Evolutionary conservation across 805 yeast genomes (phyloP).

Genomic region (Metschnikowia continentalis): DNA sequence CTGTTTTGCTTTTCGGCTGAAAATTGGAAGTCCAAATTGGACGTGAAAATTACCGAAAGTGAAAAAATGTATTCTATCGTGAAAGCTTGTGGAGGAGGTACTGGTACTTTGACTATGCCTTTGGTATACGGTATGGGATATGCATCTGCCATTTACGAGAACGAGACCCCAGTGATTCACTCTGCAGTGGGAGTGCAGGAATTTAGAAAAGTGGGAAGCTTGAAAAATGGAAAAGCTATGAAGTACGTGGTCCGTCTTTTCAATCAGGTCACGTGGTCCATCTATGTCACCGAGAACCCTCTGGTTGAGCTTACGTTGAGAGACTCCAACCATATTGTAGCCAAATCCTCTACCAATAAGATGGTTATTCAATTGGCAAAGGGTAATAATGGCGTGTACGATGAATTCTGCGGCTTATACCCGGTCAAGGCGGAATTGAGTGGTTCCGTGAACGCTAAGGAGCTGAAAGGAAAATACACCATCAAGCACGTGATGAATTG

Average conservation of each 20-base stretch:
- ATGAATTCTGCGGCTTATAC: conserved; percentile 60
- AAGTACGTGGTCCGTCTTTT: conserved; percentile 55
- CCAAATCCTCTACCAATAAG: conserved; percentile 20
- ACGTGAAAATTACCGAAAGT: conserved; percentile 23
- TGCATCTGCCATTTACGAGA: conserved; percentile 51
- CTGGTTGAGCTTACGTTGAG: conserved; percentile 24
- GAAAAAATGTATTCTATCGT: conserved; percentile 32
- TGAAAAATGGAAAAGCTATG: conserved; percentile 30
- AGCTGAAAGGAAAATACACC: conserved; percentile 23
- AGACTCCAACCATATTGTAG: conserved; percentile 36
- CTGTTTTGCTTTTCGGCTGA: conserved; percentile 47
- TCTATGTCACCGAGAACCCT: conserved; percentile 50
- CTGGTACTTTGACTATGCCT: conserved; percentile 49
- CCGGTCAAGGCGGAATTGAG: conserved; percentile 45
- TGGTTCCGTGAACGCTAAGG: conserved; percentile 29
- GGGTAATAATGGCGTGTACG: conserved; percentile 45
- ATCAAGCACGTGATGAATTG: conserved; percentile 30
- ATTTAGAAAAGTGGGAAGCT: conserved; percentile 30
- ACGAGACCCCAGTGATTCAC: conserved; percentile 33
- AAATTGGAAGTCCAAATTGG: conserved; percentile 19
- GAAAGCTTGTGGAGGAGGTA: conserved; percentile 12
- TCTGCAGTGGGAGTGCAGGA: conserved; percentile 62
- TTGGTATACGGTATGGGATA: conserved; percentile 82
- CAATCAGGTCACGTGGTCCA: conserved; percentile 60
- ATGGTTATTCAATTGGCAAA: conserved; percentile 54